Evolutionary conservation across 495 filamentous ascomycete species (phyloP).

Genomic region (Articulospora tetracladia): DNA sequence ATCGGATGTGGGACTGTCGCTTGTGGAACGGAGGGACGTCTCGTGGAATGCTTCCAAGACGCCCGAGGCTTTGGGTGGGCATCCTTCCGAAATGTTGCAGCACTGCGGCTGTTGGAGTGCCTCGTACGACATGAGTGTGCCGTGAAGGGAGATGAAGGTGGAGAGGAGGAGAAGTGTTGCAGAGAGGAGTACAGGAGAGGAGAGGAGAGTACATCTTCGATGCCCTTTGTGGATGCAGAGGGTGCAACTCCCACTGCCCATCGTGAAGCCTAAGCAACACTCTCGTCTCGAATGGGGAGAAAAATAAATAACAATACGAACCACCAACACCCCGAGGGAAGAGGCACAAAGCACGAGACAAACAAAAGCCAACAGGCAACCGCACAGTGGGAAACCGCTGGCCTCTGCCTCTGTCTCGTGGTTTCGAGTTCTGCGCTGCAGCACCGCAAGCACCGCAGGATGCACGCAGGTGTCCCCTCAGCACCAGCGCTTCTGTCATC

Average conservation of each 20-base stretch:
- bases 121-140: neutral
- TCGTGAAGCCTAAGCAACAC: too few relatives aligned
- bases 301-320: too few relatives aligned
- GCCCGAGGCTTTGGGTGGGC: neutral
- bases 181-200: too few relatives aligned
- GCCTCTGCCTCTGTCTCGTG: neutral
- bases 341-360: too few relatives aligned
- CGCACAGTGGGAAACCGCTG: neutral
- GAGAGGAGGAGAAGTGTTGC: neutral
- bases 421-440: neutral
- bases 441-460: neutral
- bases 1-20: too few relatives aligned
- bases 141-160: neutral
- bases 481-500: neutral
- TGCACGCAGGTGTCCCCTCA: neutral
- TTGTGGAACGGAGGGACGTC: too few relatives aligned
- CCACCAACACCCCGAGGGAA: too few relatives aligned
- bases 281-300: too few relatives aligned
- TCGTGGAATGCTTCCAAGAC: neutral
- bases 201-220: too few relatives aligned
- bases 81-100: neutral
- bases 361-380: neutral
- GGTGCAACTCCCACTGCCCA: too few relatives aligned
- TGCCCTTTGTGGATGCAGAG: too few relatives aligned
- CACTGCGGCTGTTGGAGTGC: neutral